Base-by-base conservation (phyloP, 2,329 filamentous ascomycete genomes). In the Phialemonium atrogriseum region DNA sequence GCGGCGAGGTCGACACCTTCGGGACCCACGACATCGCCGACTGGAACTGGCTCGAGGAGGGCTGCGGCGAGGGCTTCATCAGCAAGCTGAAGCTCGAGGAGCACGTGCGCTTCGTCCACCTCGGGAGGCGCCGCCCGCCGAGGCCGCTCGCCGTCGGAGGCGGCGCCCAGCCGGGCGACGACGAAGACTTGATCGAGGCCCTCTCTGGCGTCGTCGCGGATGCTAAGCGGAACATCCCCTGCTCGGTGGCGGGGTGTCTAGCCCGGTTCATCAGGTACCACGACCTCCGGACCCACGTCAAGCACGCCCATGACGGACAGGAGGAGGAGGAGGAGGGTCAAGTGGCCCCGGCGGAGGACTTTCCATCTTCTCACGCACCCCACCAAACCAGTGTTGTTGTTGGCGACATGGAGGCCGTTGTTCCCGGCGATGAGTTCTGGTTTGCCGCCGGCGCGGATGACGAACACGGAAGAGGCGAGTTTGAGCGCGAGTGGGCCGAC, bases 31-130 rank as follows among this genome's bases (percentile, higher is more conserved):
- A 74, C 26, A 59, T 91, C 2, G 56, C 61, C 8, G 63, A 56
- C 5, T 94, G 86, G 81, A 48, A 51, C 29, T 64, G 73, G 35
- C 70, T 68, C 14, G 58, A 68, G 8, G 66, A 77, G 30, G 84
- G 80, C 11, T 96, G 89, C 49, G 83, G 80, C 3, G 73, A 77
- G 38, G 70, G 71, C 21, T 91, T 93, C 48, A 73, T 74, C 36
- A 83, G 80, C 39, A 94, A 93, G 54, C 70, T 75, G 12, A 77
- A 77, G 18, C 68, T 95, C 0, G 83, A 89, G 53, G 82, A 91
- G 43, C 89, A 96, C 51, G 70, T 95, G 26, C 78, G 84, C 13
- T 86, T 81, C 28, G 73, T 84, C 14, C 89, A 96, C 52, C 63
- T 94, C 16, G 76, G 78, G n/a, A 48, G 57, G 11, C 57, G 64